phyloP scores from a whole-genome alignment of 306 rosid genomes.

The Prunus padus region DNA sequence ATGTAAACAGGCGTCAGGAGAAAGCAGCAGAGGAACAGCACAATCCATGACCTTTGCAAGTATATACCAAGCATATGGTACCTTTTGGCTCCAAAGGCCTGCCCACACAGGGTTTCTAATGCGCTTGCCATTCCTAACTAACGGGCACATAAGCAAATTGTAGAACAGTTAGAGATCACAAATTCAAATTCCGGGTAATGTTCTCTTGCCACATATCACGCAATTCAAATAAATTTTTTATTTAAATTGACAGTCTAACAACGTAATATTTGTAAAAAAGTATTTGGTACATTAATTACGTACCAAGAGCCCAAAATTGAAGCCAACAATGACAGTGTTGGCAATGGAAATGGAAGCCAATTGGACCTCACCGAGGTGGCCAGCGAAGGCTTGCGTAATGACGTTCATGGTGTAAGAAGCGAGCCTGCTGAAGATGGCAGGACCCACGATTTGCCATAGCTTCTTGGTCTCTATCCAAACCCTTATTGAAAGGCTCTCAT shows the following conservation, averaged over 20 bases:
- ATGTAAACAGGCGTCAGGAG: conserved; percentile 51
- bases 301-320: conserved; percentile 82
- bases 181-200: neutral
- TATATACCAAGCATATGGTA: conserved; percentile 62
- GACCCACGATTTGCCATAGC: conserved; percentile 75
- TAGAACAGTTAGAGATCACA: neutral
- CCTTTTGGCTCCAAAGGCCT: conserved; percentile 67
- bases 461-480: conserved; percentile 59
- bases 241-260: neutral
- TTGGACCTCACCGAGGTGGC: conserved; percentile 65
- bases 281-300: neutral
- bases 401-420: conserved; percentile 65
- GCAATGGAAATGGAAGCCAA: conserved; percentile 75
- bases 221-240: too few species aligned
- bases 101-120: conserved; percentile 77
- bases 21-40: conserved; percentile 50
- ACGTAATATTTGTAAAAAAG: too few species aligned
- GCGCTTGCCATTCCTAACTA: conserved; percentile 89
- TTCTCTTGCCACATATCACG: too few species aligned
- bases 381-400: conserved; percentile 73
- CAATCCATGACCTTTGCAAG: conserved; percentile 69
- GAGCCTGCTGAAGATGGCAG: conserved; percentile 68
- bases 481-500: conserved; percentile 6
- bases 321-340: conserved; percentile 61
- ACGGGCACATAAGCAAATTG: neutral